phyloP scores from a whole-genome alignment of 75 land plant genomes.

The Adiantum capillusveneris region DNA sequence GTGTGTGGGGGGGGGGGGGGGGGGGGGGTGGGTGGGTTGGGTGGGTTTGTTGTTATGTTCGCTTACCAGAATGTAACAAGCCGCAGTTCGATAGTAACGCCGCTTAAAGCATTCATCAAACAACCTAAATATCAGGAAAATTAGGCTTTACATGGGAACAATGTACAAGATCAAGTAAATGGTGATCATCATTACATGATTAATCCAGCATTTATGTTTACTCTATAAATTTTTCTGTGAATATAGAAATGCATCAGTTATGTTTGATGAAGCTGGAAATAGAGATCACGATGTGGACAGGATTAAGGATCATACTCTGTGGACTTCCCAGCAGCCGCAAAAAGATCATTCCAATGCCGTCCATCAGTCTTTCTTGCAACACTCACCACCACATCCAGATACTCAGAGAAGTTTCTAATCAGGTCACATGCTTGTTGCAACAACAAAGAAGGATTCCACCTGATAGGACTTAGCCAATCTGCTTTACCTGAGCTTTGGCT shows the following conservation, averaged over 20 bases:
- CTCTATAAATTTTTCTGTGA: no score
- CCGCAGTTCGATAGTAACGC: slow-evolving; percentile 93
- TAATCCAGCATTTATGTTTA: no score
- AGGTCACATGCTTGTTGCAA: slow-evolving; percentile 85
- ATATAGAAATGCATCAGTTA: no score
- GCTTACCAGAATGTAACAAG: slow-evolving; percentile 91
- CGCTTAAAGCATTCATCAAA: slow-evolving; percentile 98
- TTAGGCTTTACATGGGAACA: no score
- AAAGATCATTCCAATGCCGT: slow-evolving; percentile 91
- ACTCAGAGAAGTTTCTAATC: slow-evolving; percentile 79
- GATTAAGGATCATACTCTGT: slow-evolving; percentile 59
- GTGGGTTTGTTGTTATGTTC: neutral
- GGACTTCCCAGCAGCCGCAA: slow-evolving; percentile 95
- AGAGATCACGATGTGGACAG: no score
- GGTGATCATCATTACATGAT: no score
- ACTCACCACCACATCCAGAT: slow-evolving; percentile 94
- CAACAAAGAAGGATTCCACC: slow-evolving; percentile 29
- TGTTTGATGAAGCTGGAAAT: no score
- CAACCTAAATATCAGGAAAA: slow-evolving; percentile 53
- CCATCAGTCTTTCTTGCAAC: slow-evolving; percentile 99
- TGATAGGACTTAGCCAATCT: slow-evolving; percentile 14
- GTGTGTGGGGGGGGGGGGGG: no score
- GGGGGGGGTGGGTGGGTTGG: no score
- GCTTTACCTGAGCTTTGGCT: slow-evolving; percentile 57
- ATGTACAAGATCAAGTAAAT: no score